A percentile compares a stretch with the other conserved stretches of the same genome.
Evolutionary conservation across 2,329 filamentous ascomycete species (phyloP).

Genomic region (Cryphonectria parasitica): DNA sequence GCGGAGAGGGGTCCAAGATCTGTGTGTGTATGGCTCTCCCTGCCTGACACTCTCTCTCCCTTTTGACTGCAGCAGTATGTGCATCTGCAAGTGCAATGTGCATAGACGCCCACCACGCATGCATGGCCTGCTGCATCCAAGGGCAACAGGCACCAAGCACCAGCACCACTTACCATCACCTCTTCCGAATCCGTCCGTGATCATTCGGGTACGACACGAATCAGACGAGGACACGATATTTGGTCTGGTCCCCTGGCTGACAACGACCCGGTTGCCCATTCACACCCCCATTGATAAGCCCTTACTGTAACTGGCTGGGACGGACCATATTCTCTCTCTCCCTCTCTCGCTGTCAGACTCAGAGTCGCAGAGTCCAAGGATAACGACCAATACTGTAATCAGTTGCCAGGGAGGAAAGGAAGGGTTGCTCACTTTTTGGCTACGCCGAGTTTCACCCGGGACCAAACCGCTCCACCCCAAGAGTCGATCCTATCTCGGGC

Average conservation of each 20-base stretch:
- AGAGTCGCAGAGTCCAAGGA: not conserved
- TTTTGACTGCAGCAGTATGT: not conserved
- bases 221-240: slow-evolving; percentile 23
- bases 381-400: not conserved
- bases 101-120: not conserved
- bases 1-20: not conserved
- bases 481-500: slow-evolving; percentile 1
- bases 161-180: not conserved
- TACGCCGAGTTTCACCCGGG: not conserved
- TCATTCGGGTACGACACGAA: slow-evolving; percentile 19
- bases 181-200: slow-evolving; percentile 8
- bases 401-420: not conserved
- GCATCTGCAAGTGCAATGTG: not conserved
- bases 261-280: not conserved
- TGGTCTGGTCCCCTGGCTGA: not conserved
- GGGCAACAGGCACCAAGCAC: not conserved
- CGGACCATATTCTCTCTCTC: not conserved
- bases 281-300: not conserved
- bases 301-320: not conserved
- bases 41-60: not conserved
- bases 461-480: not conserved
- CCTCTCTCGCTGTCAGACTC: not conserved
- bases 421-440: not conserved
- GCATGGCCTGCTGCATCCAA: not conserved
- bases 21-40: not conserved